Percentiles rank a stretch among this genome's conserved stretches.
Conservation (phyloP, 2,329 filamentous ascomycete genomes). For the Calonectria hongkongensis region DNA sequence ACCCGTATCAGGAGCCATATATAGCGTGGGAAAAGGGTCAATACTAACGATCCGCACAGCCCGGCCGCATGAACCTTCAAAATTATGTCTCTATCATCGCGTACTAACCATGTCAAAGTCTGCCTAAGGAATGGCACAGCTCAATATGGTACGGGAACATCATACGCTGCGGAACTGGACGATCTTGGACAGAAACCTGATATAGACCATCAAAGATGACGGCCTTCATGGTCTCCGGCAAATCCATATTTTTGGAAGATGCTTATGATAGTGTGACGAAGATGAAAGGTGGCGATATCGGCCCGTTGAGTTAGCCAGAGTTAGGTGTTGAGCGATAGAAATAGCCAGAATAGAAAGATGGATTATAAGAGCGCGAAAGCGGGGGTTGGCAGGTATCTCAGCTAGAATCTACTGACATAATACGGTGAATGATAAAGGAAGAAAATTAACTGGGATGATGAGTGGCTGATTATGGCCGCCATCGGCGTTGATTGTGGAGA, state of each 20-base stretch:
- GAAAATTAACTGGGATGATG: neutral
- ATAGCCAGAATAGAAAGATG: neutral
- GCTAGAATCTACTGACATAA: no score
- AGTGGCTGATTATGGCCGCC: neutral
- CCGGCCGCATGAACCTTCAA: constrained; percentile 89
- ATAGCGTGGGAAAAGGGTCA: no score
- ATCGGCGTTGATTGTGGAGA: constrained; percentile 28
- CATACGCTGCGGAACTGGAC: constrained; percentile 81
- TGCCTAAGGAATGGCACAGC: neutral
- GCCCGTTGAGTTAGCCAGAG: neutral
- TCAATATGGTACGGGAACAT: neutral
- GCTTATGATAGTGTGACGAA: neutral
- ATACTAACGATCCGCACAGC: constrained; percentile 87
- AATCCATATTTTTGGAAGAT: constrained; percentile 54
- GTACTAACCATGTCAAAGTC: constrained; percentile 65
- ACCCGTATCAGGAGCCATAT: constrained; percentile 21
- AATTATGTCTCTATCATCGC: constrained; percentile 83
- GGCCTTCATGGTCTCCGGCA: constrained; percentile 83
- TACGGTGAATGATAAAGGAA: neutral
- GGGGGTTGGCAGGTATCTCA: no score
- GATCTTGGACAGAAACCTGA: constrained; percentile 85
- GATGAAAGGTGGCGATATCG: neutral
- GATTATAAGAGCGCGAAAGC: neutral
- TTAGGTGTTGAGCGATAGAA: neutral
- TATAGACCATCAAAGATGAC: constrained; percentile 89